Conservation (phyloP, 2,329 filamentous ascomycete genomes). For the Botryotinia narcissicola region DNA sequence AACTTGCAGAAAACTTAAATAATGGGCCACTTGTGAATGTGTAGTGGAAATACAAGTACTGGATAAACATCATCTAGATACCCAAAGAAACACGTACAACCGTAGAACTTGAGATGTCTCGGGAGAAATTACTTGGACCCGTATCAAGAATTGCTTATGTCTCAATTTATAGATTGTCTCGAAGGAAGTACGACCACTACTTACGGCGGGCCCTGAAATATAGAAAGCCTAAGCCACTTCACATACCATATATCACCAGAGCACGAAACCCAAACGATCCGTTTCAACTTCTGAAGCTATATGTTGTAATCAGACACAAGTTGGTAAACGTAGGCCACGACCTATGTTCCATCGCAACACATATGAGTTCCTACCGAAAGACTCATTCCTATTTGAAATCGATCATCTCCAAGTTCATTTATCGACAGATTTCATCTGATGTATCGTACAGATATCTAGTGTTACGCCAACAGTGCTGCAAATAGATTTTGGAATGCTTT, state of each 20-base stretch:
- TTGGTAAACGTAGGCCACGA: not conserved
- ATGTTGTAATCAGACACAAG: not conserved
- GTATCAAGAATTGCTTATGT: not conserved
- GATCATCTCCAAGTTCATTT: not conserved
- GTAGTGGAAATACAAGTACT: not conserved
- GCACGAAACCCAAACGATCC: too few species aligned
- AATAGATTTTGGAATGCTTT: not conserved
- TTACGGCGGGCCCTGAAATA: not conserved
- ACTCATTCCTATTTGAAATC: not conserved
- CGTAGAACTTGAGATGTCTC: not conserved
- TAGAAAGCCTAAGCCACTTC: not conserved
- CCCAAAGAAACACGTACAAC: not conserved
- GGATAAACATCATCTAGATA: not conserved
- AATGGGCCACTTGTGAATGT: not conserved
- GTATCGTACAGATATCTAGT: not conserved
- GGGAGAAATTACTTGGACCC: not conserved
- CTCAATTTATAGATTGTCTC: not conserved
- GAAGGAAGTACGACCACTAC: not conserved
- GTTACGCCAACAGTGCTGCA: not conserved
- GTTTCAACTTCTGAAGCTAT: not conserved
- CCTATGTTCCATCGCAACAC: not conserved
- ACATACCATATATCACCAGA: not conserved
- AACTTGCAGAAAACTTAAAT: not conserved
- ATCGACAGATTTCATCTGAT: not conserved
- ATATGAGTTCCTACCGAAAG: not conserved